Conservation (phyloP, 1,284 basidiomycete genomes). For the Erythrobasidium hasegawianum region DNA sequence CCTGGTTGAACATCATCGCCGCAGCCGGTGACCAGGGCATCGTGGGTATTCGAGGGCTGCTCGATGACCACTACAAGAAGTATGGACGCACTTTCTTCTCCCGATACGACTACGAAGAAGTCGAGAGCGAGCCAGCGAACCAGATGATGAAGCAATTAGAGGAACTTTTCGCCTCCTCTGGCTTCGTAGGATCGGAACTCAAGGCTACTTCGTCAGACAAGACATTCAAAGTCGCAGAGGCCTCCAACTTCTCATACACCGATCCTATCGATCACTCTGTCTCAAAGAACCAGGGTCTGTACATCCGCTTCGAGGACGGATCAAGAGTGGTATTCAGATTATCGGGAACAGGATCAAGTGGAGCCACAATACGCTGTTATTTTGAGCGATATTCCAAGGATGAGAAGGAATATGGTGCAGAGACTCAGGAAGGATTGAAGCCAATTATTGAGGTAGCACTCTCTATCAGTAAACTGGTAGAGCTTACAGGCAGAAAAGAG, state of each 20-base stretch:
- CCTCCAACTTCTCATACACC: slow-evolving; percentile 90
- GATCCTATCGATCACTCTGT: slow-evolving; percentile 90
- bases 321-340: slow-evolving; percentile 91
- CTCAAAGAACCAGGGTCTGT: slow-evolving; percentile 92
- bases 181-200: slow-evolving; percentile 65
- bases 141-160: slow-evolving; percentile 78
- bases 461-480: slow-evolving; percentile 73
- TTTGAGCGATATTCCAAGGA: slow-evolving; percentile 77
- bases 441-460: slow-evolving; percentile 94
- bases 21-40: slow-evolving; percentile 76
- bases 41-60: slow-evolving; percentile 81
- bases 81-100: slow-evolving; percentile 99
- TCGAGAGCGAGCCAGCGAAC: slow-evolving; percentile 82
- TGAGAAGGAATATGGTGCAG: slow-evolving; percentile 64
- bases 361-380: slow-evolving; percentile 66
- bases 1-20: slow-evolving; percentile 96
- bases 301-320: slow-evolving; percentile 85
- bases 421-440: slow-evolving; percentile 84
- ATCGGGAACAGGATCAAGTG: slow-evolving; percentile 90
- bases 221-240: slow-evolving; percentile 71
- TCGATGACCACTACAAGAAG: slow-evolving; percentile 78
- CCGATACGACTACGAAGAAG: slow-evolving; percentile 98
- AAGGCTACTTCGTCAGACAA: slow-evolving; percentile 63
- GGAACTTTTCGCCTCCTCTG: slow-evolving; percentile 60
- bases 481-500: slow-evolving; percentile 78